phyloP scores from a whole-genome alignment of 768 basidiomycete genomes.

The Termitomyces sp. region DNA sequence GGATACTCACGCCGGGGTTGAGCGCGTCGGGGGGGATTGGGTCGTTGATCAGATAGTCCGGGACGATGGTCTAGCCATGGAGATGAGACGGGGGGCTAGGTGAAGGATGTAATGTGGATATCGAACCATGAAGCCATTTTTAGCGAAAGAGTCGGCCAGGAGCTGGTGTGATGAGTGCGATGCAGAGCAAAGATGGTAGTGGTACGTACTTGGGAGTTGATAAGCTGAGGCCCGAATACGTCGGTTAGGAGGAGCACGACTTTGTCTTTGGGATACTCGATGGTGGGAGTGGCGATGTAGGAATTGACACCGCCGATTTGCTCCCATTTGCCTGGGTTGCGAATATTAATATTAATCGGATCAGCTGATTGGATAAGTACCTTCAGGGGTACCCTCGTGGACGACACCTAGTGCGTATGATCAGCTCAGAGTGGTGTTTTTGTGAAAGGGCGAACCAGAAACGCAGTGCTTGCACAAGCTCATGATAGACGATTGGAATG shows the following conservation, averaged over 20 bases:
- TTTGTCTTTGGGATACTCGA: slow-evolving; percentile 52
- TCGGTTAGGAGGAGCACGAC: slow-evolving; percentile 54
- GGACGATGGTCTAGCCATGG: slow-evolving; percentile 29
- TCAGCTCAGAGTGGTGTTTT: neutral
- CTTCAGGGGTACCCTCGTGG: slow-evolving; percentile 46
- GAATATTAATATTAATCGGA: no score
- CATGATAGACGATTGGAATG: slow-evolving; percentile 18
- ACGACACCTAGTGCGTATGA: slow-evolving; percentile 36
- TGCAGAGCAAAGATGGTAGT: no score
- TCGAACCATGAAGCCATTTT: slow-evolving; percentile 41
- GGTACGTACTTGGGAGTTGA: slow-evolving; percentile 41
- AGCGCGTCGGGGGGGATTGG: slow-evolving; percentile 35
- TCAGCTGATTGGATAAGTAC: slow-evolving; percentile 20
- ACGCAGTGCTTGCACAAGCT: slow-evolving; percentile 47
- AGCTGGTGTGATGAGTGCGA: slow-evolving; percentile 22
- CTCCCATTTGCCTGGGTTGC: slow-evolving; percentile 41
- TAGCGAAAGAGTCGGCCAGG: slow-evolving; percentile 40
- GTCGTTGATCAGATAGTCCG: slow-evolving; percentile 43
- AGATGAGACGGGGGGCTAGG: no score
- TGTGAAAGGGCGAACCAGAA: slow-evolving; percentile 32
- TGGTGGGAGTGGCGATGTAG: slow-evolving; percentile 53
- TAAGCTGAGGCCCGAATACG: slow-evolving; percentile 45
- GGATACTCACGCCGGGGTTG: slow-evolving; percentile 24
- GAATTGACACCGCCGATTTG: slow-evolving; percentile 42
- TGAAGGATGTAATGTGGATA: no score